Evolutionary conservation across 1,139 yeast genomes (phyloP).

Genomic region (Zhuliangozyma blackwelliae): DNA sequence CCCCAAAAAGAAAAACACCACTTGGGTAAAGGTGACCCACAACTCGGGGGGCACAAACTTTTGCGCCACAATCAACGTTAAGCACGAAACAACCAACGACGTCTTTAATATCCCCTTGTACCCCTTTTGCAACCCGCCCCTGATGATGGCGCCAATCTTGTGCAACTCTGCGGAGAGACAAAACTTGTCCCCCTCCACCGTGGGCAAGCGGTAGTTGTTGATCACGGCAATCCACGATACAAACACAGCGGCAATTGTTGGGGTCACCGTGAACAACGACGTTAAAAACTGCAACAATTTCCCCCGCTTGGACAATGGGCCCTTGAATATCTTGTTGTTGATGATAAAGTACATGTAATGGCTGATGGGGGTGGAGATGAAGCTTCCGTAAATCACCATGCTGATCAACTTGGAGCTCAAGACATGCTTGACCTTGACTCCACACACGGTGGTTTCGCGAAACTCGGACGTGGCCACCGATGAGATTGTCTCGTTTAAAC

Average conservation of each 20-base stretch:
- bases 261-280: slow-evolving; percentile 61
- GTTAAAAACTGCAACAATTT: slow-evolving; percentile 58
- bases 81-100: slow-evolving; percentile 61
- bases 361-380: slow-evolving; percentile 69
- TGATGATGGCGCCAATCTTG: slow-evolving; percentile 18
- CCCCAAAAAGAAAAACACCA: slow-evolving; percentile 70
- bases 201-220: slow-evolving; percentile 23
- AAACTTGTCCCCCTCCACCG: slow-evolving; percentile 7
- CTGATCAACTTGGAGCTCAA: slow-evolving; percentile 48
- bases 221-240: slow-evolving; percentile 53
- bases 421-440: slow-evolving; percentile 28
- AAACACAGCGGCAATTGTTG: slow-evolving; percentile 54
- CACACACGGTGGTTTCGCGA: slow-evolving; percentile 15
- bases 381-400: slow-evolving; percentile 71
- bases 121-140: slow-evolving; percentile 43
- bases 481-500: slow-evolving; percentile 59
- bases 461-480: slow-evolving; percentile 47
- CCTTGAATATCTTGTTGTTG: slow-evolving; percentile 40
- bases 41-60: slow-evolving; percentile 64
- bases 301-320: slow-evolving; percentile 28
- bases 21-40: slow-evolving; percentile 82
- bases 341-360: slow-evolving; percentile 55
- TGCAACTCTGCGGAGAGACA: slow-evolving; percentile 15
- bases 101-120: slow-evolving; percentile 56
- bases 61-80: slow-evolving; percentile 69